These are phyloP conservation scores for Diplodia seriata DNA, from an alignment of 2,329 filamentous ascomycete genomes.

Conservation along the genomic window DNA sequence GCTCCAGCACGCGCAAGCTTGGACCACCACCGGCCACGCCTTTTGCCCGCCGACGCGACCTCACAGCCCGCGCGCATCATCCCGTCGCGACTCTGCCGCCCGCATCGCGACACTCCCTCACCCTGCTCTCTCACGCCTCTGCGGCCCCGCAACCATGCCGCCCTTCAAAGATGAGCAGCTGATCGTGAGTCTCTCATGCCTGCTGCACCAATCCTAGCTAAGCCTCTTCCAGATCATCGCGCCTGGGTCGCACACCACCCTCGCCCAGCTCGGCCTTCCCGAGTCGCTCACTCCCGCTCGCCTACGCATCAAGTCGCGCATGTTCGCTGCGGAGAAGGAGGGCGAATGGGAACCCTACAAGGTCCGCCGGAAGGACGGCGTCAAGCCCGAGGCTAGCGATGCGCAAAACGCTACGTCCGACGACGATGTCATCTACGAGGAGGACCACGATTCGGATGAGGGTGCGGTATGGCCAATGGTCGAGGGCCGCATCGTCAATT, in stretches of 20 bases:
- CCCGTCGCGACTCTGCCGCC: conserved; percentile 5
- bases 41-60: conserved; percentile 29
- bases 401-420: conserved; percentile 50
- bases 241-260: conserved; percentile 85
- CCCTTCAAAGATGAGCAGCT: conserved; percentile 56
- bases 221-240: conserved; percentile 65
- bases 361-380: conserved; percentile 62
- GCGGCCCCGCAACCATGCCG: conserved; percentile 45
- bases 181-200: conserved; percentile 43
- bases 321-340: conserved; percentile 81
- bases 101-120: not conserved
- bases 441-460: conserved; percentile 86
- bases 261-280: conserved; percentile 87
- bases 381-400: conserved; percentile 37
- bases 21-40: conserved; percentile 18
- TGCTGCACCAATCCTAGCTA: not conserved
- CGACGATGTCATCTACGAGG: conserved; percentile 75
- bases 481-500: conserved; percentile 84
- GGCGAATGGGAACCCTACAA: conserved; percentile 84
- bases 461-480: conserved; percentile 87
- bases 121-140: not conserved
- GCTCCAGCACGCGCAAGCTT: conserved; percentile 21
- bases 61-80: conserved; percentile 22
- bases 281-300: conserved; percentile 92
- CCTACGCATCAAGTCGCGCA: conserved; percentile 85